These are phyloP conservation scores for Trichoderma koningii DNA, from an alignment of 2,329 filamentous ascomycete genomes.

Conservation along the genomic window DNA sequence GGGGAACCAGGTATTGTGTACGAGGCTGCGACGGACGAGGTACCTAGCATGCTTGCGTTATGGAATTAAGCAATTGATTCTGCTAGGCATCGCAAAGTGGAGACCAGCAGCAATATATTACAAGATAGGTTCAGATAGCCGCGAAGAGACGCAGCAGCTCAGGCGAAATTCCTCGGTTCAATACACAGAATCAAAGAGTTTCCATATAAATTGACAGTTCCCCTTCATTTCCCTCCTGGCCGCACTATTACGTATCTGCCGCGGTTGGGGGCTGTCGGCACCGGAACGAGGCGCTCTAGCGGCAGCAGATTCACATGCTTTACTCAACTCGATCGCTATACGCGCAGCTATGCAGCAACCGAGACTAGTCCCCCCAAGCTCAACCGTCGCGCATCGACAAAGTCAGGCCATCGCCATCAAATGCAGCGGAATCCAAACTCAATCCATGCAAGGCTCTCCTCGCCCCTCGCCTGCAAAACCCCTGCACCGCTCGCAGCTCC, in stretches of 20 bases:
- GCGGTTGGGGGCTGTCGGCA: constrained; percentile 13
- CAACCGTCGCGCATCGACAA: background rate
- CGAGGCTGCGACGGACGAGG: background rate
- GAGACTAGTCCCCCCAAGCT: constrained; percentile 14
- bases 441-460: background rate
- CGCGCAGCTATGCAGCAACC: background rate
- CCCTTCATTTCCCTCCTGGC: constrained; percentile 7
- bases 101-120: background rate
- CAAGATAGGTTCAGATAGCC: background rate
- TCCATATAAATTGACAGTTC: background rate
- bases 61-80: constrained; percentile 17
- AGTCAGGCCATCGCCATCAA: too few species aligned
- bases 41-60: background rate
- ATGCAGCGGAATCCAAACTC: too few species aligned
- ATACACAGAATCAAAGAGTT: background rate
- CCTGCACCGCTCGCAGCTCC: constrained; percentile 7
- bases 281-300: constrained; percentile 12
- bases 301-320: constrained; percentile 15
- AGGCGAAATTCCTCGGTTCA: background rate
- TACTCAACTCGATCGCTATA: background rate
- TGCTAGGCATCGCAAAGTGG: background rate
- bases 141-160: too few species aligned
- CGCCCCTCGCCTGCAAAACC: background rate
- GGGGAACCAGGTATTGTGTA: background rate
- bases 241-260: constrained; percentile 24